Conservation (phyloP, 2,329 filamentous ascomycete species). For the Pseudomassariella vexata region DNA sequence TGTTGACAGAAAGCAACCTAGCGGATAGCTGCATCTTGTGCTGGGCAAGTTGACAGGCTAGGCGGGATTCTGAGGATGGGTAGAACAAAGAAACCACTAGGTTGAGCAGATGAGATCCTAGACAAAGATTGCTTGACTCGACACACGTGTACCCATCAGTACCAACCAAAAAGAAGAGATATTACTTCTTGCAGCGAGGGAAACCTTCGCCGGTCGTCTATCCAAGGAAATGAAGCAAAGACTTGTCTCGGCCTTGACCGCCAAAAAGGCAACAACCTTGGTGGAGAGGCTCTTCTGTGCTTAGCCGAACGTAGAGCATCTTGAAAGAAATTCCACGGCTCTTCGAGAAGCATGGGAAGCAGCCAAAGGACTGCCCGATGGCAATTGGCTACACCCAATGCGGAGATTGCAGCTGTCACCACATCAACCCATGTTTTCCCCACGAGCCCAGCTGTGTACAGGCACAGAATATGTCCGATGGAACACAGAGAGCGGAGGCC, state of each 20-base stretch:
- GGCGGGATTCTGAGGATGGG: conserved; percentile 28
- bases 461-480: conserved; percentile 31
- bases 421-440: conserved; percentile 28
- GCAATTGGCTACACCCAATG: conserved; percentile 22
- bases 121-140: conserved; percentile 44
- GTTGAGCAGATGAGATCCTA: conserved; percentile 27
- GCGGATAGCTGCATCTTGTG: conserved; percentile 43
- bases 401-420: conserved; percentile 34
- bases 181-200: conserved; percentile 14
- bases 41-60: conserved; percentile 32
- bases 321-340: conserved; percentile 24
- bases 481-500: conserved; percentile 26
- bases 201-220: conserved; percentile 14
- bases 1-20: conserved; percentile 33
- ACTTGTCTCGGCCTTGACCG: conserved; percentile 24
- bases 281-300: conserved; percentile 28
- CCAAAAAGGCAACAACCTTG: conserved; percentile 20
- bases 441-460: conserved; percentile 32
- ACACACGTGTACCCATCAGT: conserved; percentile 42
- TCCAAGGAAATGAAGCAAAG: conserved; percentile 15
- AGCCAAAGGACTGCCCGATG: conserved; percentile 14
- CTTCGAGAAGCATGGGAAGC: conserved; percentile 44
- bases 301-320: conserved; percentile 24
- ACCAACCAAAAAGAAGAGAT: conserved; percentile 15
- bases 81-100: conserved; percentile 40